Evolutionary conservation across 1,284 basidiomycete genomes (phyloP), one percentile per base, ranked within the genome.

Genomic region (Polyporus tsugae): DNA sequence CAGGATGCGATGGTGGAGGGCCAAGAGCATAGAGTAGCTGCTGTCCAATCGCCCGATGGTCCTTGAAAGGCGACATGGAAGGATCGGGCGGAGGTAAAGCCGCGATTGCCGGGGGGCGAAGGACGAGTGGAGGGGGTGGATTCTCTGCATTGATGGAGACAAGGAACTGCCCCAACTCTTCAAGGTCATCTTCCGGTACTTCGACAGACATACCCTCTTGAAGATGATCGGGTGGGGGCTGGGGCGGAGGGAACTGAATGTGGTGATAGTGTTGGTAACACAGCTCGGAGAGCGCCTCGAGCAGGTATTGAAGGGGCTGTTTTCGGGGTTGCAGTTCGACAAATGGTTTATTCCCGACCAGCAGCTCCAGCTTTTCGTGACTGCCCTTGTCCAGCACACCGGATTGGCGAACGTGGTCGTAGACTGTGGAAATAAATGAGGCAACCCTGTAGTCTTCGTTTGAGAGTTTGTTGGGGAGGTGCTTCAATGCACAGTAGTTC

Each of bases 401-500:
- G 4, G 46, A 49, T 22, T 22, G n/a, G 22, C 46, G 46, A 25
- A 49, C 46, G 22, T 49, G 46, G n/a, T 25, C 46, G 39, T 41
- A 41, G 39, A 41, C 39, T 13, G 4, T 4, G 39, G 39, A 41
- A 15, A 41, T 41, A 15, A 41, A 41, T 2, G 10, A 41, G 6
- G 39, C 39, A 13, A 41, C 9, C 39, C 9, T 41, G 39, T 41
- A 41, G 39, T 41, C 39, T 41, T 41, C 39, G 39, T 13, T 10
- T 29, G 49, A 52, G 49, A n/a, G 19, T 6, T 11, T n/a, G 52
- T 33, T 53, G 52, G 55, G 57, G n/a, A 64, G 52, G 60, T 68
- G 59, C 17, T 62, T 61, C 22, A 62, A 41, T 17, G 60, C 25
- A 15, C 59, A 35, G 60, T 58, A 70, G 19, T 35, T 46, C 17